Evolutionary conservation across 192 early-diverging fungal species (phyloP).

Genomic region (Backusella australiensis): DNA sequence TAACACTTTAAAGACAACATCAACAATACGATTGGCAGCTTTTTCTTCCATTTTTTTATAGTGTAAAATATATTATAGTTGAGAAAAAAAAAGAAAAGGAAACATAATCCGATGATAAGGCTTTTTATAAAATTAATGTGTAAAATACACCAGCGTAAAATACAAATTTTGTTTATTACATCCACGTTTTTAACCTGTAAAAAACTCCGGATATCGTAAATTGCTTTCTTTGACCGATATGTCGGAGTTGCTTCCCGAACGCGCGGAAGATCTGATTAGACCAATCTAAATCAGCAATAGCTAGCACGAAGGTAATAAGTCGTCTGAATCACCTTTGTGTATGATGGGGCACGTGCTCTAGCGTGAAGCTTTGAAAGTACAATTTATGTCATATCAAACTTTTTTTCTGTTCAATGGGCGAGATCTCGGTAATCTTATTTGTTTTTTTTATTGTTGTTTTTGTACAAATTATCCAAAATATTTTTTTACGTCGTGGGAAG

Average conservation of each 20-base stretch:
- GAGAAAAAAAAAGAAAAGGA: background rate
- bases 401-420: background rate
- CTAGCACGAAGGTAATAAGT: background rate
- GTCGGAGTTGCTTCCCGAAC: background rate
- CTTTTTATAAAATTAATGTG: background rate
- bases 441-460: background rate
- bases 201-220: background rate
- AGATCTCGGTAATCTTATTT: background rate
- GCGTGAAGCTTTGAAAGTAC: background rate
- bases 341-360: background rate
- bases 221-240: background rate
- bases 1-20: constrained; percentile 45
- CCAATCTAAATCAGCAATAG: background rate
- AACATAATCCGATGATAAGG: background rate
- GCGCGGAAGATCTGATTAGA: background rate
- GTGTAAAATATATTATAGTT: background rate
- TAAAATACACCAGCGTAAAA: constrained; percentile 12
- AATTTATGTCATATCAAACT: background rate
- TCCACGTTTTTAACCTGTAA: background rate
- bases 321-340: background rate
- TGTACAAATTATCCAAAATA: background rate
- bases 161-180: background rate
- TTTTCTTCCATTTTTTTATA: constrained; percentile 11
- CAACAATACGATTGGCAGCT: constrained; percentile 25
- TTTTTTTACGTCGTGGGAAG: background rate